Base-by-base conservation (phyloP, 2,329 filamentous ascomycete species). In the Onygena corvina region DNA sequence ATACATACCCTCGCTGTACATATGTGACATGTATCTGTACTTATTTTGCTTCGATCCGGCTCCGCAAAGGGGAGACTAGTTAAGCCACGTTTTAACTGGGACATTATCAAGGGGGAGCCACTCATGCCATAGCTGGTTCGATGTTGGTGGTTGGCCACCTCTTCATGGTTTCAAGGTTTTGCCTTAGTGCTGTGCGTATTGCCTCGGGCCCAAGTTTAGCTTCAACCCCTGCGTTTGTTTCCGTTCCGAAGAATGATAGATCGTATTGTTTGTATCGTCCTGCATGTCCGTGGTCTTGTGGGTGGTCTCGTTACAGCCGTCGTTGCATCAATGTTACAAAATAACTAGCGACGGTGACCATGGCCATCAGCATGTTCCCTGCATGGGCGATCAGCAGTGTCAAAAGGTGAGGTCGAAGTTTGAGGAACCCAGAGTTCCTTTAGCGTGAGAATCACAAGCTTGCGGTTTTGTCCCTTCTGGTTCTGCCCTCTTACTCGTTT, bases 241-340 rank as follows among this genome's bases (percentile, higher is more conserved):
- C n/a, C 38, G 38, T 42, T 25, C 38, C 38, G 21, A 14, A 27
- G 38, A 42, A 42, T 42, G 38, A 42, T 42, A 42, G 38, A 42
- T 42, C 38, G 38, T 23, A 42, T 25, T 42, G 38, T 42, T 42
- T 42, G 38, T 14, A 42, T 25, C 38, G 14, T 4, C 20, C 36
- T 20, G 36, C 38, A 23, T 42, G 27, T 42, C 38, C 21, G 38
- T 42, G 38, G 25, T 14, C 18, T 20, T 42, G 38, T 20, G 27
- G 21, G 38, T 20, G 11, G 9, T n/a, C 16, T 42, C 21, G 38
- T 42, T 42, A 42, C 38, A 42, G 38, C 7, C 38, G 21, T 27
- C 29, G 29, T 35, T 16, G 33, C 38, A 25, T 42, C 38, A 23
- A 42, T 42, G 38, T 42, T 25, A 42, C 38, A n/a, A 25, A 25